Base-by-base conservation (phyloP, 2,329 filamentous ascomycete species). In the Epichloe hybrida region DNA sequence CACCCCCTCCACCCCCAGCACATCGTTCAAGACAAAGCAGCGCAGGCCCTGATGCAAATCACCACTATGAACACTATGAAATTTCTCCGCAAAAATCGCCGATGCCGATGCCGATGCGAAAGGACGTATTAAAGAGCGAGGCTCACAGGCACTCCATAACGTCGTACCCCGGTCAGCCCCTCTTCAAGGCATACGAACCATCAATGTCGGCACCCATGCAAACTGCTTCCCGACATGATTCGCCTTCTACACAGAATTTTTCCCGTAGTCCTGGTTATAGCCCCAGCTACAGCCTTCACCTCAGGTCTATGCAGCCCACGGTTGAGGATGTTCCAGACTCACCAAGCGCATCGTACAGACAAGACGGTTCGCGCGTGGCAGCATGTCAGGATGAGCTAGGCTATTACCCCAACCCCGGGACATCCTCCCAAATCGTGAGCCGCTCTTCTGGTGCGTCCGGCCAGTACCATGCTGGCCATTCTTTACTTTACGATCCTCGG, bases 301-400 rank as follows among this genome's bases (percentile, higher is more conserved):
- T 69, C 58, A 70, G 71, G 52, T 72, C 74, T 1, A 74, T 80
- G 76, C 80, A 81, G 57, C 78, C 76, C 3, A 82, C 75, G 6
- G 79, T 80, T 5, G 81, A 84, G 59, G 81, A 84, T 55, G 78
- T 74, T 5, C 79, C 80, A 4, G 79, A 81, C 46, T 74, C 76
- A 1, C 68, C 71, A 1, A 57, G 56, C 6, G 62, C 66, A n/a
- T 54, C 59, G 7, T 54, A 57, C 45, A 50, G 59, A 31, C 58
- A 62, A 15, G 58, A 56, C 47, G 56, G 50, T 17, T 54, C 57
- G 38, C 57, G 59, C 41, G 52, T 58, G 45, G 55, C 57, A 31
- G 55, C 59, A 17, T 31, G 35, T 35, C 56, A 57, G n/a, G 68
- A 72, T 23, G 69, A 73, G 46, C 55, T 61, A 48, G 66, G 63